Conservation (phyloP, 257 asterid genomes). For the Anisodus acutangulus region DNA sequence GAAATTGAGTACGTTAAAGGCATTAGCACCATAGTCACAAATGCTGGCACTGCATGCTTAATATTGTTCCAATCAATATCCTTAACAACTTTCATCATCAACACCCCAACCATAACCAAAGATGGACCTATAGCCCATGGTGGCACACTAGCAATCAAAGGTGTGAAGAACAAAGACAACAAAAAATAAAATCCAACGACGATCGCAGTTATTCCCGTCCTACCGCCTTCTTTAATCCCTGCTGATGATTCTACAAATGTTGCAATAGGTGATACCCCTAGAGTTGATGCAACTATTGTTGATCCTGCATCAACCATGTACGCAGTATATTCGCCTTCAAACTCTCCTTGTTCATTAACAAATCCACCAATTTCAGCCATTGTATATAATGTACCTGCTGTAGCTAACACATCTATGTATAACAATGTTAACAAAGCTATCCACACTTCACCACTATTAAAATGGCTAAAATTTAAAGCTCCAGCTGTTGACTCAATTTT, state of each 20-base stretch:
- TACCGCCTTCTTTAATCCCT: slow-evolving; percentile 77
- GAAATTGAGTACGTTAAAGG: slow-evolving; percentile 80
- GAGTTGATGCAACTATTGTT: slow-evolving; percentile 64
- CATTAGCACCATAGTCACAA: slow-evolving; percentile 70
- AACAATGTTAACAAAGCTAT: slow-evolving; percentile 59
- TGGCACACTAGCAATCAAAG: slow-evolving; percentile 69
- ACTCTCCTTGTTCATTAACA: slow-evolving; percentile 50
- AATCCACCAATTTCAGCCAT: slow-evolving; percentile 74
- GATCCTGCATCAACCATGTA: slow-evolving; percentile 86
- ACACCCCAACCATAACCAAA: slow-evolving; percentile 76
- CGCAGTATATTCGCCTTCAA: slow-evolving; percentile 77
- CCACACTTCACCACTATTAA: slow-evolving; percentile 68
- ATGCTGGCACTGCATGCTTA: slow-evolving; percentile 74
- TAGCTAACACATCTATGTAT: slow-evolving; percentile 73
- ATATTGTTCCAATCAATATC: slow-evolving; percentile 70
- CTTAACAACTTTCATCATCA: slow-evolving; percentile 76
- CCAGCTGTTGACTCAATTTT: slow-evolving; percentile 61
- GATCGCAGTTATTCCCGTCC: slow-evolving; percentile 74
- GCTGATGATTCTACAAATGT: slow-evolving; percentile 72
- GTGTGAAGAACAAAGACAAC: slow-evolving; percentile 57
- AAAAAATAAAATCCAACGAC: slow-evolving; percentile 67
- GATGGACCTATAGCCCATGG: slow-evolving; percentile 92
- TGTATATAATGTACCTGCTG: slow-evolving; percentile 72
- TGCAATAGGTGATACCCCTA: slow-evolving; percentile 76
- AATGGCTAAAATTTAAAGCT: slow-evolving; percentile 59